Percentiles rank a stretch among this genome's conserved stretches.
Evolutionary conservation across 2,329 filamentous ascomycete genomes (phyloP).

Genomic region (Exserohilum rostratum): DNA sequence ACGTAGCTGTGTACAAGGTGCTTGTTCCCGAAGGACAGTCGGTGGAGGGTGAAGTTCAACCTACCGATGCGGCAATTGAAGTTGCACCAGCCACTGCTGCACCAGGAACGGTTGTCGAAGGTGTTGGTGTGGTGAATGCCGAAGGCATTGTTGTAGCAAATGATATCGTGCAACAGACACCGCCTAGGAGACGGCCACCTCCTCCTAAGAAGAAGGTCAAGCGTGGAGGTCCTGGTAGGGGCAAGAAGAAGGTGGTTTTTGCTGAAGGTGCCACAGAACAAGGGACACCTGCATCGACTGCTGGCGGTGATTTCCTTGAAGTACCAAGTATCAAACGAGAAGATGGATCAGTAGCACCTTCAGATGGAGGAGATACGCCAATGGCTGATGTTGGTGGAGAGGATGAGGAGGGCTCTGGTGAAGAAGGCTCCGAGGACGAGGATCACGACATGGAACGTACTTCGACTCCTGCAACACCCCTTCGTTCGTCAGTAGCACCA

Average conservation of each 20-base stretch:
- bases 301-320: constrained; percentile 32
- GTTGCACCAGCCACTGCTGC: constrained; percentile 57
- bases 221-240: constrained; percentile 79
- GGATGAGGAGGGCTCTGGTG: constrained; percentile 55
- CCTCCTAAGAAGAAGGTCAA: constrained; percentile 78
- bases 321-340: constrained; percentile 45
- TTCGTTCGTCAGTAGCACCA: constrained; percentile 23
- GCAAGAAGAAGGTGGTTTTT: constrained; percentile 75
- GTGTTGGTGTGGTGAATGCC: constrained; percentile 64
- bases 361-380: constrained; percentile 46
- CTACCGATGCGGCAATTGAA: constrained; percentile 56
- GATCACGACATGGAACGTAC: constrained; percentile 55
- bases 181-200: constrained; percentile 68
- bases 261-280: constrained; percentile 52
- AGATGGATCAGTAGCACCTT: constrained; percentile 49
- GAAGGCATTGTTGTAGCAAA: constrained; percentile 64
- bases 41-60: constrained; percentile 81
- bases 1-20: constrained; percentile 82
- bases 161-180: constrained; percentile 54
- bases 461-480: constrained; percentile 51
- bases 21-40: constrained; percentile 79
- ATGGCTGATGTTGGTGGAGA: constrained; percentile 54
- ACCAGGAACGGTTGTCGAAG: constrained; percentile 65
- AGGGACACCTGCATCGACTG: constrained; percentile 31
- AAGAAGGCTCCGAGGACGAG: constrained; percentile 54